These are phyloP conservation scores for Raffaelea albimanens DNA, from an alignment of 2,329 filamentous ascomycete species.

Conservation along the genomic window DNA sequence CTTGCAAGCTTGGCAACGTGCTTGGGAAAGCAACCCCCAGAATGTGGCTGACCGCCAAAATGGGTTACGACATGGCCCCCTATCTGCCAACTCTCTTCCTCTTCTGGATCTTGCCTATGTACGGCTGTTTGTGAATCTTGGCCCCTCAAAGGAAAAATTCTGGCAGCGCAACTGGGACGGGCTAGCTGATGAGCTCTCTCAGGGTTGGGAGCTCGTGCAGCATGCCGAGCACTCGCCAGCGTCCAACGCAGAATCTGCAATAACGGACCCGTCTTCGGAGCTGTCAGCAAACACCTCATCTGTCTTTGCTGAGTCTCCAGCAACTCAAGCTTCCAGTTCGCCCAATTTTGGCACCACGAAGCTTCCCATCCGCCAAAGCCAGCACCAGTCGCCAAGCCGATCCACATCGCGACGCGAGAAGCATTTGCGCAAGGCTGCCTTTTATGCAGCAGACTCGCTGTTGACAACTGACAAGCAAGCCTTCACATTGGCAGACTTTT, in stretches of 20 bases:
- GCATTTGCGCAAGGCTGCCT: constrained; percentile 86
- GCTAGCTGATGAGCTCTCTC: constrained; percentile 78
- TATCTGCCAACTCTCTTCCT: constrained; percentile 86
- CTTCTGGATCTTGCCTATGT: constrained; percentile 88
- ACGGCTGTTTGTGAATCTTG: constrained; percentile 86
- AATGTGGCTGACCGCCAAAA: constrained; percentile 66
- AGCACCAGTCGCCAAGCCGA: constrained; percentile 19
- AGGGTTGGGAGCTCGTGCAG: constrained; percentile 65
- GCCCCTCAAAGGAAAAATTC: constrained; percentile 82
- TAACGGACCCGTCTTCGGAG: constrained; percentile 34
- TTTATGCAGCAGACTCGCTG: constrained; percentile 86
- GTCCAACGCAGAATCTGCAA: constrained; percentile 34
- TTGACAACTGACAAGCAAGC: constrained; percentile 80
- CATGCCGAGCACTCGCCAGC: constrained; percentile 56
- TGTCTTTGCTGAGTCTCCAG: constrained; percentile 41
- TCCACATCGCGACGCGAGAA: constrained; percentile 67
- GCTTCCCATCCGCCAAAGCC: constrained; percentile 6
- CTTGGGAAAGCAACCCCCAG: constrained; percentile 78
- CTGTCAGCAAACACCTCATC: constrained; percentile 25
- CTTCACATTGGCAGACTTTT: constrained; percentile 75
- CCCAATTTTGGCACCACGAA: constrained; percentile 28
- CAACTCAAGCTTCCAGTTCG: constrained; percentile 40
- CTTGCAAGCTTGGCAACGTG: constrained; percentile 85
- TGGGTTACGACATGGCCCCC: constrained; percentile 57
- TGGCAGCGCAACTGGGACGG: constrained; percentile 91